Evolutionary conservation across 1,284 basidiomycete species (phyloP).

Genomic region (Neotropicomus parvogracilis): DNA sequence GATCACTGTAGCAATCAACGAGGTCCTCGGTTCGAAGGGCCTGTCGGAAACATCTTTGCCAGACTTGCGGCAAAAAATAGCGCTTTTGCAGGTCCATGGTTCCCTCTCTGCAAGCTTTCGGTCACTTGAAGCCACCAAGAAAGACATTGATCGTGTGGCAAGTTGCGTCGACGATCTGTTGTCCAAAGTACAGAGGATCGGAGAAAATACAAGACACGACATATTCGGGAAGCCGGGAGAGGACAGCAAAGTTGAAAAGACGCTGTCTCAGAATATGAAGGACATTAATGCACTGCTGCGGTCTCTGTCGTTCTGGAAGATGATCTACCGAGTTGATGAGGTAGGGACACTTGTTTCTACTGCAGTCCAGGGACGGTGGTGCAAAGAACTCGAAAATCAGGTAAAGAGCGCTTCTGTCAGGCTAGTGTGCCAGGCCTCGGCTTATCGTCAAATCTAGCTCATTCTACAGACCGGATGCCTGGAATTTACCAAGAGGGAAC

Average conservation of each 20-base stretch:
- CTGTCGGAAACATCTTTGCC: constrained; percentile 4
- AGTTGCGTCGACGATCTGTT: constrained; percentile 32
- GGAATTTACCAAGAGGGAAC: constrained; percentile 48
- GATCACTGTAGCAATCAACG: constrained; percentile 41
- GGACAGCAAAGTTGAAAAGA: constrained; percentile 41
- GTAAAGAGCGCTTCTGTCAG: constrained; percentile 37
- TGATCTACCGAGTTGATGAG: constrained; percentile 70
- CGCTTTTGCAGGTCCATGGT: constrained; percentile 34
- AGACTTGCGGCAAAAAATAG: constrained; percentile 30
- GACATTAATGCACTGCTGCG: constrained; percentile 54
- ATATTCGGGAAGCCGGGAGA: constrained; percentile 40
- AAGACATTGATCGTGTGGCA: constrained; percentile 33
- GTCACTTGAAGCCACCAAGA: constrained; percentile 28
- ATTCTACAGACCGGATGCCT: constrained; percentile 68
- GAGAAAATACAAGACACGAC: constrained; percentile 32
- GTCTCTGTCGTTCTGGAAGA: constrained; percentile 63
- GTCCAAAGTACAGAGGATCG: constrained; percentile 34
- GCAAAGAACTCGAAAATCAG: constrained; percentile 60
- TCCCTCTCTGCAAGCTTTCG: constrained; percentile 35
- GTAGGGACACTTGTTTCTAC: constrained; percentile 54
- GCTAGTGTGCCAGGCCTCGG: not conserved
- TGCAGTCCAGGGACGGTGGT: constrained; percentile 59
- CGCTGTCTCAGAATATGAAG: constrained; percentile 46
- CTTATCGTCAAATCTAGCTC: constrained; percentile 43
- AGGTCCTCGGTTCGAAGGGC: constrained; percentile 27